Percentiles rank a stretch among this genome's conserved stretches.
Evolutionary conservation across 176 grass and related monocot species (phyloP).

Genomic region (Oryza brachyantha): DNA sequence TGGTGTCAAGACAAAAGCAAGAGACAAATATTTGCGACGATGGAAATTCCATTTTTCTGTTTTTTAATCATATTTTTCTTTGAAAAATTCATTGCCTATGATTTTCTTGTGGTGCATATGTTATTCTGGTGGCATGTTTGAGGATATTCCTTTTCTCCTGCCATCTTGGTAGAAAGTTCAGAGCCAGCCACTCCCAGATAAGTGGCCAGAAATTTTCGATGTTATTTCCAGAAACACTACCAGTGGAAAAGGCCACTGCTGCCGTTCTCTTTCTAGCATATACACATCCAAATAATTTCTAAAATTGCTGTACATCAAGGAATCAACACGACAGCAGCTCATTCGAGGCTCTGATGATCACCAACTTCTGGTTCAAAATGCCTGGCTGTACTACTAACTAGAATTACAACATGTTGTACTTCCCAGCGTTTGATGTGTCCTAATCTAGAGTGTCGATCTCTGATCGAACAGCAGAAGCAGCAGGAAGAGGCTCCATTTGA

Average conservation of each 20-base stretch:
- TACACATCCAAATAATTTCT: not conserved
- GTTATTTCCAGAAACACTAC: not conserved
- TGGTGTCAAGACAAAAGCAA: not conserved
- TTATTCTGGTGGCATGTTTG: not conserved
- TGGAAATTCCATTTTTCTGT: not conserved
- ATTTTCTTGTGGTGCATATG: constrained; percentile 28
- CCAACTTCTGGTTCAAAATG: not conserved
- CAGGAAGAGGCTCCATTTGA: not conserved
- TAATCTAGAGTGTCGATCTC: not conserved
- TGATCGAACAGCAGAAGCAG: not conserved
- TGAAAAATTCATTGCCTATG: not conserved
- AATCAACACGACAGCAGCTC: not conserved
- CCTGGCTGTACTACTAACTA: not conserved
- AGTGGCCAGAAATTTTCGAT: not conserved
- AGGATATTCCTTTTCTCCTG: not conserved
- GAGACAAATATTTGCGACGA: not conserved
- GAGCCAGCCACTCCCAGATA: not conserved
- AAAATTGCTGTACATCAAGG: not conserved
- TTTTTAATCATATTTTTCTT: not conserved
- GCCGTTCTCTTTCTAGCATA: not conserved
- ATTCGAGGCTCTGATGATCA: not conserved
- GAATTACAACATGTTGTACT: not conserved
- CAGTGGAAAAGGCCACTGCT: not conserved
- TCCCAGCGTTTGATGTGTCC: not conserved
- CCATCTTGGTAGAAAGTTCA: constrained; percentile 4